Conservation (phyloP, 495 filamentous ascomycete species). For the Neurospora cerealis region DNA sequence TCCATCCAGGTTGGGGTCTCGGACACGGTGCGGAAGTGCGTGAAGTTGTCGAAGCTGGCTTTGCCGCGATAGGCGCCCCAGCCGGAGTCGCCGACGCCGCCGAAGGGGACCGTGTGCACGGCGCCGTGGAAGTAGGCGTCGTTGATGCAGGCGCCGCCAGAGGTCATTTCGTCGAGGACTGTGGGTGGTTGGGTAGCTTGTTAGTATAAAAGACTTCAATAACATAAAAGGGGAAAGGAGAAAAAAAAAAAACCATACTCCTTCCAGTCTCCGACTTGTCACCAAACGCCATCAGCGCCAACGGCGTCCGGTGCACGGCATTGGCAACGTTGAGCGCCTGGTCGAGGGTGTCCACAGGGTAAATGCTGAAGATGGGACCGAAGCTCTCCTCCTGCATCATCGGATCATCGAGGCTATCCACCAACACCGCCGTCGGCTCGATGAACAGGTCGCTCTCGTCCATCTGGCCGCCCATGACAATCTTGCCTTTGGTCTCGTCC, state of each 20-base stretch:
- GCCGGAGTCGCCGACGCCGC: conserved; percentile 82
- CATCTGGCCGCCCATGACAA: conserved; percentile 73
- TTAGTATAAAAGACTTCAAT: conserved; percentile 10
- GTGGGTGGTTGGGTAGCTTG: conserved; percentile 9
- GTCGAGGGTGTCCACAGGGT: conserved; percentile 64
- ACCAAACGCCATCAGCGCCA: conserved; percentile 79
- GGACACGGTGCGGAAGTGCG: conserved; percentile 65
- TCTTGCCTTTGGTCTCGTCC: conserved; percentile 69
- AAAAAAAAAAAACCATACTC: conserved; percentile 28
- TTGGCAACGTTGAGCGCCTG: conserved; percentile 73
- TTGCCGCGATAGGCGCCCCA: conserved; percentile 76
- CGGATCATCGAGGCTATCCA: conserved; percentile 65
- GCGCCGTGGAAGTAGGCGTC: conserved; percentile 72
- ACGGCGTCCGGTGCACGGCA: conserved; percentile 64
- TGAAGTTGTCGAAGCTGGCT: conserved; percentile 77
- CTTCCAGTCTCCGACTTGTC: conserved; percentile 60
- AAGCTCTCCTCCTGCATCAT: conserved; percentile 77
- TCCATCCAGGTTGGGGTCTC: conserved; percentile 78
- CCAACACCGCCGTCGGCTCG: conserved; percentile 72
- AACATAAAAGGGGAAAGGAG: not conserved
- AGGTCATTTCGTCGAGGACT: conserved; percentile 56
- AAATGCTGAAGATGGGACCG: conserved; percentile 75
- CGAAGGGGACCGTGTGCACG: conserved; percentile 72
- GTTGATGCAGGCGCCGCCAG: conserved; percentile 72
- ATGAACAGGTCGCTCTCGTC: conserved; percentile 72